Base-by-base conservation (phyloP, 2,329 filamentous ascomycete species). In the Fusarium tuaranense region DNA sequence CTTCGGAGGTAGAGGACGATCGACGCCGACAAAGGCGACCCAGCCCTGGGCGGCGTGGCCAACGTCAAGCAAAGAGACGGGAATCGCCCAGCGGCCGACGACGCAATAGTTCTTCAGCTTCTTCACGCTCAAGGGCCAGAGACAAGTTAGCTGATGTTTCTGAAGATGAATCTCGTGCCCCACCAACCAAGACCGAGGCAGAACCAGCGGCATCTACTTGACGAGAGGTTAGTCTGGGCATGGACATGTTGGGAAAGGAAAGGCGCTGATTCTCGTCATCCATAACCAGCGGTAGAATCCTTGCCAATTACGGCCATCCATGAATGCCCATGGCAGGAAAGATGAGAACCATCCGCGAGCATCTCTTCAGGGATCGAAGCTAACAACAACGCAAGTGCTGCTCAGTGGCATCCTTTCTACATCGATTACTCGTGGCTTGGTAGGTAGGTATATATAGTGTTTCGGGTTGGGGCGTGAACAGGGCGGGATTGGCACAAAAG, bases 61-160 rank as follows among this genome's bases (percentile, higher is more conserved):
- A 63, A 34, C 68, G 65, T n/a, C 46, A 65, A 27, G 41, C 63
- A 53, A 72, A 36, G 65, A 76, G 75, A 63, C 71, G 53, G 36
- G 72, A 72, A 58, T 70, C 72, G 61, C 69, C 69, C 18, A 62
- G 61, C 34, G 72, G 65, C 57, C 86, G 84, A 74, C 87, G 86
- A 80, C 85, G 84, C 76, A 88, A 86, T 80, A 84, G 84, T 74
- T 89, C 88, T 73, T 88, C 88, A 73, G 84, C 84, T 80, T 88
- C 88, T 79, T 86, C 86, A 81, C 82, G 83, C 79, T 84, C 86
- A 81, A 85, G 84, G 80, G 81, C 81, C 79, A 86, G 83, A 84
- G 82, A 86, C 82, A 88, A 84, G 83, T 86, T 86, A 81, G 88
- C 87, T 91, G 89, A 91, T 90, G 83, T 82, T 87, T 86, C 74